Conservation (phyloP, 352 stramenopile species). For the Globisporangium perplexum region DNA sequence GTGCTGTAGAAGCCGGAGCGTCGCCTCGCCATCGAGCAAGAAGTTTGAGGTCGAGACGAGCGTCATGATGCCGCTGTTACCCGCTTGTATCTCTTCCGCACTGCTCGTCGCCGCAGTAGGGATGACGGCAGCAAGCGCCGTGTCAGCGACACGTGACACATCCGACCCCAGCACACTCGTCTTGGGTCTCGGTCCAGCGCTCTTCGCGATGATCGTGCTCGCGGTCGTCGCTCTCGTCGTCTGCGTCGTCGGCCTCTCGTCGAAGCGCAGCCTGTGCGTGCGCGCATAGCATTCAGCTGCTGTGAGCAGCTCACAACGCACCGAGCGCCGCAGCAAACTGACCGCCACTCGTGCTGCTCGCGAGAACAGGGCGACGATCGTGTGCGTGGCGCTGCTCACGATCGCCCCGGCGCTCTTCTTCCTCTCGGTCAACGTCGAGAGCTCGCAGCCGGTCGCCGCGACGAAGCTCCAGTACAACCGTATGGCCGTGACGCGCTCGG, state of each 20-base stretch:
- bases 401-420: slow-evolving; percentile 31
- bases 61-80: background rate
- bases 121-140: background rate
- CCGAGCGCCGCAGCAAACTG: no score
- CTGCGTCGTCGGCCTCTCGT: slow-evolving; percentile 24
- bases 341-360: no score
- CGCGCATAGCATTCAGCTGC: no score
- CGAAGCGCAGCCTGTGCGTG: slow-evolving; percentile 9
- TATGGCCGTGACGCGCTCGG: slow-evolving; percentile 25
- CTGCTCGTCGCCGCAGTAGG: no score
- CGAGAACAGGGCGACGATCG: slow-evolving; percentile 18
- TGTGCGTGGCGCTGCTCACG: slow-evolving; percentile 18
- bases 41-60: no score
- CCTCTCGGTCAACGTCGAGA: slow-evolving; percentile 26
- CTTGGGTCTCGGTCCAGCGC: slow-evolving; percentile 24
- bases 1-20: no score
- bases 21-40: no score
- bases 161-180: slow-evolving; percentile 4
- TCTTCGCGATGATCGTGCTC: slow-evolving; percentile 33
- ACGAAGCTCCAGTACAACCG: slow-evolving; percentile 29
- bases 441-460: background rate
- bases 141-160: background rate
- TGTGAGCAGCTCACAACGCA: no score
- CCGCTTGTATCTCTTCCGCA: background rate
- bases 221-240: slow-evolving; percentile 22